phyloP scores from a whole-genome alignment of 2,329 filamentous ascomycete genomes.

The Herpotrichia juniperi region DNA sequence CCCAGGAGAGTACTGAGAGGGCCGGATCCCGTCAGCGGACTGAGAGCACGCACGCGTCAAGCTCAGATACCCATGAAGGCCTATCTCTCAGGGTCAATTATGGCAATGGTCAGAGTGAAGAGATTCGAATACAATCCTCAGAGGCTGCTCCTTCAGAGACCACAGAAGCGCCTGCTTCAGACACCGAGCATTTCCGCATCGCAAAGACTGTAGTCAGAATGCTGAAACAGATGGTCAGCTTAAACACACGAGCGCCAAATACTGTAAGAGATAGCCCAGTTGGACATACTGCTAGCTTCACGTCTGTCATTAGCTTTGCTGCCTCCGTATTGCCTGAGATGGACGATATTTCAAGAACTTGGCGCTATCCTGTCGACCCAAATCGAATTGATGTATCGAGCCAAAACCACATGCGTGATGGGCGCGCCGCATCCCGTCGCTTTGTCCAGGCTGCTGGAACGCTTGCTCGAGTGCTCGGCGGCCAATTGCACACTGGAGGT shows the following conservation, averaged over 20 bases:
- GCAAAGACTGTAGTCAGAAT: conserved; percentile 62
- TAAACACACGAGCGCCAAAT: conserved; percentile 34
- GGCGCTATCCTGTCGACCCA: conserved; percentile 67
- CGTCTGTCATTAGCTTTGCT: conserved; percentile 44
- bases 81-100: conserved; percentile 64
- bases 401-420: conserved; percentile 62
- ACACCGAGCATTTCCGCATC: conserved; percentile 62
- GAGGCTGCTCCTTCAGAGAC: conserved; percentile 40
- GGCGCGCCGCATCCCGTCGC: conserved; percentile 62
- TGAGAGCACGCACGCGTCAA: conserved; percentile 43
- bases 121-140: conserved; percentile 57
- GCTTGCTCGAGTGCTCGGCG: conserved; percentile 62
- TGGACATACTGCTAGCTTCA: conserved; percentile 52
- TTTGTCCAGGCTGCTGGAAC: conserved; percentile 69
- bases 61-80: conserved; percentile 46
- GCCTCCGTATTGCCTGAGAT: conserved; percentile 59
- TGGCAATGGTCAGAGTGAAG: conserved; percentile 64
- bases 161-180: conserved; percentile 55
- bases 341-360: conserved; percentile 60
- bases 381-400: conserved; percentile 57
- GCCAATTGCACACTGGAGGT: conserved; percentile 54
- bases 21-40: conserved; percentile 57
- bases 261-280: conserved; percentile 19
- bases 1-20: conserved; percentile 49
- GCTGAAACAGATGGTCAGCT: conserved; percentile 61